Evolutionary conservation across 345 rosid genomes (phyloP), one percentile per base, ranked within the genome.

Genomic region (Eucalyptus erythrocorys): DNA sequence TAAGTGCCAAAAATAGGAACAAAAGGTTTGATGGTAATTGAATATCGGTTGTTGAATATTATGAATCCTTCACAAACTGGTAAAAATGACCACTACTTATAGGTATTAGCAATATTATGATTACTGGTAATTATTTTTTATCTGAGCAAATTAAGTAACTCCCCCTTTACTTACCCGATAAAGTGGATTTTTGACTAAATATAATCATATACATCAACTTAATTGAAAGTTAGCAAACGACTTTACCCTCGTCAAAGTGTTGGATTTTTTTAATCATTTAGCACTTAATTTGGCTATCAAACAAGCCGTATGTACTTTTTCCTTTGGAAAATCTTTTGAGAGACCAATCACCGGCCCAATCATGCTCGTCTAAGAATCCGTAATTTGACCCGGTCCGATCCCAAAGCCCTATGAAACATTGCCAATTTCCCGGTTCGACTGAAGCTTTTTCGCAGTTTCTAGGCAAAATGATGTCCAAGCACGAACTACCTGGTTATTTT

Each of bases 301-400:
- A 0, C 61, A 55, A 1, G 61, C 27, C 61, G 30, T 0, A 10
- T 21, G 61, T 24, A 24, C 30, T 24, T 55, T 55, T 55, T 55
- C 61, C 61, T 55, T 55, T 22, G 1, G 27, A 24, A 1, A 55
- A 55, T 55, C 30, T 55, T 24, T 55, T 9, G 0, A n/a, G 30
- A 24, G 27, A 22, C 27, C 0, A 55, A 2, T 55, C 61, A 55
- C 5, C 27, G 2, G 4, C 2, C 2, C 0, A 8, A 4, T 6
- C 68, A 27, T 59, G 68, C 68, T 59, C 32, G 68, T 0, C 68
- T 1, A 59, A 59, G 68, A 27, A 59, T 59, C n/a, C 68, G 0
- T 27, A 27, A 59, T 59, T 12, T 10, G 61, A 55, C 1, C 61
- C 30, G 27, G 30, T 2, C 66, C 66, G 68, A 27, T 59, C 32